phyloP scores from a whole-genome alignment of 306 rosid species.

The Oemleria cerasiformis region DNA sequence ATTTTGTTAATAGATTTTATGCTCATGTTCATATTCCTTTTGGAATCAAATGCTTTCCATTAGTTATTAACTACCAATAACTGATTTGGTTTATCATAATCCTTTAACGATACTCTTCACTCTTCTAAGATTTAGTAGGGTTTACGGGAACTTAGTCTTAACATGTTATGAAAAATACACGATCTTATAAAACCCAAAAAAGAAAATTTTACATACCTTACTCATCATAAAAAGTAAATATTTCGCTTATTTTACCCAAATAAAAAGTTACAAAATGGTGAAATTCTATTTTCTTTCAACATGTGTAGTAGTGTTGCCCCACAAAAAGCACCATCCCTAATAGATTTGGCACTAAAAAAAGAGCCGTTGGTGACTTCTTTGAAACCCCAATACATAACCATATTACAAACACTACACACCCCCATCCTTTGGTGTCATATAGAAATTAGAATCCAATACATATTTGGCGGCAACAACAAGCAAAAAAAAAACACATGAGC shows the following conservation, averaged over 20 bases:
- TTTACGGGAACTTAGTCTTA: too few relatives aligned
- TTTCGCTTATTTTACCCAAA: not conserved
- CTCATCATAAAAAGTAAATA: too few relatives aligned
- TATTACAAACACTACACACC: not conserved
- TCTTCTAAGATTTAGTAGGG: too few relatives aligned
- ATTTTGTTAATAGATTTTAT: too few relatives aligned
- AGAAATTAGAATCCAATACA: constrained; percentile 17
- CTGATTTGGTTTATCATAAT: too few relatives aligned
- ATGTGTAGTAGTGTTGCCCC: not conserved
- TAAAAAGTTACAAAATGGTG: not conserved
- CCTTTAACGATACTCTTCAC: too few relatives aligned
- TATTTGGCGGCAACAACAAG: constrained; percentile 69
- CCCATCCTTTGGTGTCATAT: constrained; percentile 4
- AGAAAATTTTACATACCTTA: too few relatives aligned
- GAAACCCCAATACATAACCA: not conserved
- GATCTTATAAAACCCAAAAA: too few relatives aligned
- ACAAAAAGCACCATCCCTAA: not conserved
- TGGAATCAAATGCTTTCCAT: too few relatives aligned
- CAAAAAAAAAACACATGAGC: not conserved
- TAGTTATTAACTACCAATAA: too few relatives aligned
- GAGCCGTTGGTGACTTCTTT: constrained; percentile 46
- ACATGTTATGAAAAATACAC: too few relatives aligned
- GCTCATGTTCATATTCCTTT: too few relatives aligned
- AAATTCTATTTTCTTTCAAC: not conserved
- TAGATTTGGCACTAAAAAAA: constrained; percentile 15